Evolutionary conservation across 257 asterid genomes (phyloP).

Genomic region (Ajuga chamaepitys): DNA sequence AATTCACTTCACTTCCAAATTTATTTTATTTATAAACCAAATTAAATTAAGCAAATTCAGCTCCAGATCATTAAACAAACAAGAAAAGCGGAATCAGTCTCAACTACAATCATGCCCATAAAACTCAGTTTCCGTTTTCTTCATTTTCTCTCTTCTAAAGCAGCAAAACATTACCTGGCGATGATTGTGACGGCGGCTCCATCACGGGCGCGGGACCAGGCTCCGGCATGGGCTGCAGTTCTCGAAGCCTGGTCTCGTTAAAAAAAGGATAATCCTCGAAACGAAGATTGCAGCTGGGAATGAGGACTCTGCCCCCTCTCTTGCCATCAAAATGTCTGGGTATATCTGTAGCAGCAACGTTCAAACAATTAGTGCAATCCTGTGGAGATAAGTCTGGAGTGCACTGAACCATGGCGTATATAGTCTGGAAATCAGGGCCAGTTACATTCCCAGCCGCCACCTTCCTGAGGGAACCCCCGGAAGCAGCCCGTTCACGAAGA

Average conservation of each 20-base stretch:
- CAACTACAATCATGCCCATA: too few species aligned
- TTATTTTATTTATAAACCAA: too few species aligned
- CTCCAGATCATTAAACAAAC: too few species aligned
- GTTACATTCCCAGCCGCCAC: slow-evolving; percentile 14
- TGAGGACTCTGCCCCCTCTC: slow-evolving; percentile 13
- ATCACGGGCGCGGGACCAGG: not conserved
- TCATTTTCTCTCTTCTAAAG: too few species aligned
- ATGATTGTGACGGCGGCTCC: not conserved
- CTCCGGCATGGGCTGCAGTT: not conserved
- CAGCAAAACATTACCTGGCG: not conserved
- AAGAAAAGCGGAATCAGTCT: too few species aligned
- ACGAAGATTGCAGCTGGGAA: slow-evolving; percentile 25
- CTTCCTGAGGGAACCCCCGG: slow-evolving; percentile 19
- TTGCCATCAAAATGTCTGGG: not conserved
- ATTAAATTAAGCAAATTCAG: too few species aligned
- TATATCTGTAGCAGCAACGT: not conserved
- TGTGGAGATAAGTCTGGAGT: slow-evolving; percentile 24
- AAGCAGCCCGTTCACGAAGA: slow-evolving; percentile 14
- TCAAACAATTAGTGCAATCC: slow-evolving; percentile 19
- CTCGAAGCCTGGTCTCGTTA: slow-evolving; percentile 13
- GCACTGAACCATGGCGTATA: slow-evolving; percentile 24
- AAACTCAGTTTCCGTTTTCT: too few species aligned
- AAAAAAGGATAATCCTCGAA: slow-evolving; percentile 10
- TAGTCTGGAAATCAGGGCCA: not conserved
- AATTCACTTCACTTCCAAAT: too few species aligned